phyloP scores from a whole-genome alignment of 2,329 filamentous ascomycete species.

The Emydomyces testavorans region DNA sequence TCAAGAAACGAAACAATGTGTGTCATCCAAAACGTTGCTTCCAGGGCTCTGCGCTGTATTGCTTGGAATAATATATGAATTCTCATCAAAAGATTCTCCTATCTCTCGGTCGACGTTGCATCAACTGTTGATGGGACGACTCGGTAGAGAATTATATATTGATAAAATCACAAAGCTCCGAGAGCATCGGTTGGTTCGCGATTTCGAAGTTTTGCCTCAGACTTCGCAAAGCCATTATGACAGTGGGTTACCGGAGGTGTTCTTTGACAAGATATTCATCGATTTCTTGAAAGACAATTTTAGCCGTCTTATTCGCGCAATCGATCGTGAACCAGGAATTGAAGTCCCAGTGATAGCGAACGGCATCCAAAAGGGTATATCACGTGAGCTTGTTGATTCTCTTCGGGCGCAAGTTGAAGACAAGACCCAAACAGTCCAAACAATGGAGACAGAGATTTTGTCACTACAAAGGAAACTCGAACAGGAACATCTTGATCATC shows the following conservation, averaged over 20 bases:
- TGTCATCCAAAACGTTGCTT: slow-evolving; percentile 53
- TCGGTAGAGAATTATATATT: slow-evolving; percentile 79
- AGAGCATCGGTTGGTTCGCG: slow-evolving; percentile 64
- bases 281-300: slow-evolving; percentile 96
- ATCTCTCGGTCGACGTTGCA: slow-evolving; percentile 72
- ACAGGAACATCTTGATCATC: slow-evolving; percentile 63
- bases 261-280: slow-evolving; percentile 74
- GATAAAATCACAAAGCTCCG: slow-evolving; percentile 68
- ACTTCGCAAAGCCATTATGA: slow-evolving; percentile 45
- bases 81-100: slow-evolving; percentile 93
- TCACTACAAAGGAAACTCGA: slow-evolving; percentile 46
- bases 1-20: slow-evolving; percentile 56
- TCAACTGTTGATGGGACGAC: slow-evolving; percentile 59
- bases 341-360: slow-evolving; percentile 73
- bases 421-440: slow-evolving; percentile 50
- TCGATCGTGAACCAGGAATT: slow-evolving; percentile 80
- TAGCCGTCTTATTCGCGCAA: slow-evolving; percentile 66
- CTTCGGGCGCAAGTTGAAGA: slow-evolving; percentile 66
- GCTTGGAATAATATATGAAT: slow-evolving; percentile 84
- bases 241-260: slow-evolving; percentile 61
- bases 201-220: slow-evolving; percentile 78
- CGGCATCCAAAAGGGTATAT: slow-evolving; percentile 76
- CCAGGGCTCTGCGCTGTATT: slow-evolving; percentile 76
- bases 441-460: slow-evolving; percentile 46
- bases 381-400: slow-evolving; percentile 82